A percentile compares a stretch with the other conserved stretches of the same genome.
phyloP scores from a whole-genome alignment of 2,329 filamentous ascomycete species.

The Bipolaris sorokiniana region DNA sequence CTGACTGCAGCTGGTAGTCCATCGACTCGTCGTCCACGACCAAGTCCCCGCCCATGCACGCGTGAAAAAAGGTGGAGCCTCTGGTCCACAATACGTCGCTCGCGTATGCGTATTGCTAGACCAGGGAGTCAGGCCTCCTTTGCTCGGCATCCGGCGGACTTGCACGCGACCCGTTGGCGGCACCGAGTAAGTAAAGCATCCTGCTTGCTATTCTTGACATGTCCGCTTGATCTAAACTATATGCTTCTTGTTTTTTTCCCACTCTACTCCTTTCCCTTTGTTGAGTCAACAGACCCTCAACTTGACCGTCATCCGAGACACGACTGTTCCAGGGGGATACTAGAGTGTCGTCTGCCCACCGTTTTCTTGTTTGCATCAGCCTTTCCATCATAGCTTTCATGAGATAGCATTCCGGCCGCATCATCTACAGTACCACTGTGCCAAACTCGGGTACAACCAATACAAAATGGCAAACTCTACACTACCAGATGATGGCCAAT shows the following conservation, averaged over 20 bases:
- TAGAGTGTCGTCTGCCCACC: not conserved
- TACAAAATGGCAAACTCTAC: conserved; percentile 23
- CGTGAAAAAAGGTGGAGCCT: conserved; percentile 9
- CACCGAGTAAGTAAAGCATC: conserved; percentile 10
- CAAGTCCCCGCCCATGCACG: conserved; percentile 5
- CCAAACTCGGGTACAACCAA: conserved; percentile 3
- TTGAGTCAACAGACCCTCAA: not conserved
- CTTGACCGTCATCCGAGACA: not conserved
- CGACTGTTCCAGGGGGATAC: not conserved
- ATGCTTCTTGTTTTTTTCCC: conserved; percentile 7
- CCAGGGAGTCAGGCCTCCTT: conserved; percentile 9
- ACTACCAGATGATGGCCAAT: conserved; percentile 30
- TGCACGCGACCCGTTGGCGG: conserved; percentile 12
- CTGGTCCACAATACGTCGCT: conserved; percentile 13
- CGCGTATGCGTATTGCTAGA: not conserved
- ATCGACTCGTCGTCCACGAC: not conserved
- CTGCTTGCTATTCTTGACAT: not conserved
- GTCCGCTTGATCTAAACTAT: conserved; percentile 3
- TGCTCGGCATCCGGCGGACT: conserved; percentile 11
- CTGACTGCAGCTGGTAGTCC: too few relatives aligned
- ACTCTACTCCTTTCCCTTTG: conserved; percentile 8
- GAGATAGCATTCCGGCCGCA: not conserved
- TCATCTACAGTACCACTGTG: not conserved
- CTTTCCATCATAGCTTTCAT: not conserved
- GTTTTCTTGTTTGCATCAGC: not conserved